Percentiles rank a stretch among this genome's conserved stretches.
Conservation (phyloP, 2,329 filamentous ascomycete genomes). For the Cordyceps javanica region DNA sequence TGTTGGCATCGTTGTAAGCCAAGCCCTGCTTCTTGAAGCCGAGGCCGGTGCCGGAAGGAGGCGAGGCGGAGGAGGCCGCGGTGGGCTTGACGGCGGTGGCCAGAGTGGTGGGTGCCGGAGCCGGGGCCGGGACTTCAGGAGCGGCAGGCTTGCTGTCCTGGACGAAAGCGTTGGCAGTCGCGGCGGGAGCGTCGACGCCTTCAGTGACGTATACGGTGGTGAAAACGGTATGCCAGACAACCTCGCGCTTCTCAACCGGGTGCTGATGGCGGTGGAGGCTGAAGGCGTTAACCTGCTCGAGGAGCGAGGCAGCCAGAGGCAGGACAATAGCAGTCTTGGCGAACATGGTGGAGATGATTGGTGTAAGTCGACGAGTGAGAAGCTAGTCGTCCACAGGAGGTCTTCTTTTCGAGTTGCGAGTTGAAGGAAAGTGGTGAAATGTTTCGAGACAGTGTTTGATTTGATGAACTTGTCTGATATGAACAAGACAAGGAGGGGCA, state of each 20-base stretch:
- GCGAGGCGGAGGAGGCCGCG: neutral
- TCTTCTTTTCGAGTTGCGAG: slow-evolving; percentile 1
- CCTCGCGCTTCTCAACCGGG: slow-evolving; percentile 27
- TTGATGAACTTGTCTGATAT: neutral
- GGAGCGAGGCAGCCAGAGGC: slow-evolving; percentile 37
- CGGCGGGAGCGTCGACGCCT: slow-evolving; percentile 22
- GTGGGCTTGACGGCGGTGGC: slow-evolving; percentile 19
- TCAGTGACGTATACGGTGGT: slow-evolving; percentile 37
- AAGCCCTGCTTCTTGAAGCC: slow-evolving; percentile 54
- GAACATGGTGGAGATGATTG: slow-evolving; percentile 32
- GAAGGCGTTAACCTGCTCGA: slow-evolving; percentile 37
- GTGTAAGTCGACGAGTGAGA: slow-evolving; percentile 1
- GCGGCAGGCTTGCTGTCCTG: slow-evolving; percentile 11
- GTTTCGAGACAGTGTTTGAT: neutral
- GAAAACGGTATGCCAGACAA: slow-evolving; percentile 26
- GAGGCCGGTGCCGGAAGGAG: neutral
- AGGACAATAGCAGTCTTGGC: slow-evolving; percentile 33
- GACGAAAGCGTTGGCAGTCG: slow-evolving; percentile 15
- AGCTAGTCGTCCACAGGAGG: neutral
- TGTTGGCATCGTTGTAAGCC: slow-evolving; percentile 55
- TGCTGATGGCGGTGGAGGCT: slow-evolving; percentile 38
- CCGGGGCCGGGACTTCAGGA: slow-evolving; percentile 11
- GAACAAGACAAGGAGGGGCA: neutral
- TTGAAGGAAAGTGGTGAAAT: slow-evolving; percentile 5
- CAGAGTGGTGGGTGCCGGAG: slow-evolving; percentile 19